Conservation (phyloP, 345 rosid genomes). For the Moringa oleifera region DNA sequence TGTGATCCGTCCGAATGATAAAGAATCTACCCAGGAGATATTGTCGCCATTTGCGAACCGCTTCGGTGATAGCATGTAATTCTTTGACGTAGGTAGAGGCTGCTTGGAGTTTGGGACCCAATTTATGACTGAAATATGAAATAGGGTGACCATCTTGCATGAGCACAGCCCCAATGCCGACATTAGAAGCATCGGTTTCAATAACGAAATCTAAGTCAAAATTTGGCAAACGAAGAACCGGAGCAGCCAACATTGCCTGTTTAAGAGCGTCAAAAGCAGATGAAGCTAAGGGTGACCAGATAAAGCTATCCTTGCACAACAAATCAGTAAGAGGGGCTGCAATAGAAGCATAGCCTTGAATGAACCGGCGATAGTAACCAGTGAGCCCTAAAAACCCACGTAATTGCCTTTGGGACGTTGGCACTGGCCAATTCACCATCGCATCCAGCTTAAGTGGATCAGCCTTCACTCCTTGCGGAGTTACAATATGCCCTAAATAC, state of each 20-base stretch:
- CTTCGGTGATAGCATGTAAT: not conserved
- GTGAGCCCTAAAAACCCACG: constrained; percentile 4
- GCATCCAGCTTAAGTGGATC: not conserved
- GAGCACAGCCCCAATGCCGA: not conserved
- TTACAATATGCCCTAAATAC: not conserved
- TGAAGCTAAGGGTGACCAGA: not conserved
- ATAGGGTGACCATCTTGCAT: not conserved
- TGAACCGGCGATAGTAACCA: not conserved
- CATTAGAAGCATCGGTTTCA: not conserved
- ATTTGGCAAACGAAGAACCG: not conserved
- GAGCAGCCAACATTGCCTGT: not conserved
- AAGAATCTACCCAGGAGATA: not conserved
- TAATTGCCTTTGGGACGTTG: not conserved
- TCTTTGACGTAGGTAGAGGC: not conserved
- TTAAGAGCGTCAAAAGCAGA: not conserved
- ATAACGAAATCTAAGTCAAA: not conserved
- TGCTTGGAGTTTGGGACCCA: not conserved
- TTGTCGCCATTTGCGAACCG: not conserved
- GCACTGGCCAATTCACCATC: not conserved
- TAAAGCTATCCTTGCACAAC: not conserved
- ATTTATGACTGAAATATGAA: not conserved
- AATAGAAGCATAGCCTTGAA: not conserved
- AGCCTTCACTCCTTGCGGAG: not conserved
- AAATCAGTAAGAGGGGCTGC: not conserved
- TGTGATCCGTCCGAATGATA: too few species aligned